Conservation (phyloP, 2,329 filamentous ascomycete species). For the Bipolaris gigantea region DNA sequence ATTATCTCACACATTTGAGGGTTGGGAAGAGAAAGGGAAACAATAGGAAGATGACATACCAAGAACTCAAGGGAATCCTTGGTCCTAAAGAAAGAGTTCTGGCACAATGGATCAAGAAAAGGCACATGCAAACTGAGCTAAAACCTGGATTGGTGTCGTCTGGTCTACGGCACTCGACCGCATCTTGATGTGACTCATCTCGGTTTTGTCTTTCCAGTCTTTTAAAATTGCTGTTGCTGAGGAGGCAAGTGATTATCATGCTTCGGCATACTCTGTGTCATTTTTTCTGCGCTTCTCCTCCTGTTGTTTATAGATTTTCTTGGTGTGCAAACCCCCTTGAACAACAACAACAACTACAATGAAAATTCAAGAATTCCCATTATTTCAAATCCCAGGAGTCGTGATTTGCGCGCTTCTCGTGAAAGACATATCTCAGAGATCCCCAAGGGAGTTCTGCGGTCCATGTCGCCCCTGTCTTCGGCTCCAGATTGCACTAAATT, state of each 20-base stretch:
- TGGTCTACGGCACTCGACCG: not conserved
- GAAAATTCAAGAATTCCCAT: not conserved
- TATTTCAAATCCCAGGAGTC: too few relatives aligned
- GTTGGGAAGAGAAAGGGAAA: slow-evolving; percentile 22
- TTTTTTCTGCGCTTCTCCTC: not conserved
- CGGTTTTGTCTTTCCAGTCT: not conserved
- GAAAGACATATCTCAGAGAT: not conserved
- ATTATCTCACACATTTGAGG: slow-evolving; percentile 31
- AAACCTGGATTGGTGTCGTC: not conserved
- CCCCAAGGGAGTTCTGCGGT: not conserved
- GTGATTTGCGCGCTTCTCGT: not conserved
- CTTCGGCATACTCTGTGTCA: not conserved
- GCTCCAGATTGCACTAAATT: not conserved
- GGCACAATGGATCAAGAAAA: slow-evolving; percentile 15
- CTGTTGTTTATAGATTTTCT: slow-evolving; percentile 1
- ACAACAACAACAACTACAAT: not conserved
- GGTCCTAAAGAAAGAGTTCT: slow-evolving; percentile 22
- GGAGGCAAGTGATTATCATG: slow-evolving; percentile 10
- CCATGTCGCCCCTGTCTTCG: too few relatives aligned
- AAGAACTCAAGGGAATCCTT: slow-evolving; percentile 21
- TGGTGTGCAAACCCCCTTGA: not conserved
- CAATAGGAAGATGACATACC: slow-evolving; percentile 22
- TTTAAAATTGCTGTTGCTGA: slow-evolving; percentile 3
- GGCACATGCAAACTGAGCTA: not conserved
- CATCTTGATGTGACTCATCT: not conserved